Evolutionary conservation across 805 yeast species (phyloP), one percentile per base, ranked within the genome.

Genomic region (Wickerhamiella slavikovae): DNA sequence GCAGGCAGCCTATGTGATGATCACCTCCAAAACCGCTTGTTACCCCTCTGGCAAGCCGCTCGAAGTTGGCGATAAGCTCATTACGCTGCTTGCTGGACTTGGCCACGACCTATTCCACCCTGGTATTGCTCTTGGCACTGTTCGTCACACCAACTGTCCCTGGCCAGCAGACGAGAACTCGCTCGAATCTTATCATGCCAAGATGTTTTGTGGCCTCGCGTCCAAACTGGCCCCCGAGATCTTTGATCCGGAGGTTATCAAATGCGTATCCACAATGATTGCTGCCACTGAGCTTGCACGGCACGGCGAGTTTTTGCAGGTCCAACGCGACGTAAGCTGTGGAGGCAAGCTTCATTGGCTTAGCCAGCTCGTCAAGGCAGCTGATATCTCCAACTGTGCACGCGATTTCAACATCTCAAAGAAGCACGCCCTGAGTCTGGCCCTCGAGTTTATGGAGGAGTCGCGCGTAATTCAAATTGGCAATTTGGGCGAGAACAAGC

Each of bases 61-160:
- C 9, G 9, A 22, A 13, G 60, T 53, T 32, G 41, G 47, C 18
- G 73, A 73, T 39, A 58, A 62, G 2, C 52, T 76, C 27, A 66
- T 75, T 2, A 52, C 80, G 17, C 60, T 78, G 20, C 56, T 83
- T 9, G 77, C 93, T 0, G 89, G 93, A 1, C 54, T 83, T 25
- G 96, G 96, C 30, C 98, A 89, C 54, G 98, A 89, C 50, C 69
- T 78, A 19, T 93, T 94, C 15, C 98, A 89, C 51, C 96, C 96
- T 1, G 98, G 96, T 2, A 68, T 82, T n/a, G 80, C 92, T 10
- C 79, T 80, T 49, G 66, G 68, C 22, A 69, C 80, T 38, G 54
- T 85, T 48, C 54, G 58, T 15, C 57, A 64, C 34, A 48, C 67
- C 40, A 48, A 60, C 6, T 63, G 89, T 0, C 79, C 80, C 8